A percentile compares a stretch with the other conserved stretches of the same genome.
These are phyloP conservation scores for Ogataea henricii DNA, from an alignment of 805 yeast genomes.

Conservation along the genomic window DNA sequence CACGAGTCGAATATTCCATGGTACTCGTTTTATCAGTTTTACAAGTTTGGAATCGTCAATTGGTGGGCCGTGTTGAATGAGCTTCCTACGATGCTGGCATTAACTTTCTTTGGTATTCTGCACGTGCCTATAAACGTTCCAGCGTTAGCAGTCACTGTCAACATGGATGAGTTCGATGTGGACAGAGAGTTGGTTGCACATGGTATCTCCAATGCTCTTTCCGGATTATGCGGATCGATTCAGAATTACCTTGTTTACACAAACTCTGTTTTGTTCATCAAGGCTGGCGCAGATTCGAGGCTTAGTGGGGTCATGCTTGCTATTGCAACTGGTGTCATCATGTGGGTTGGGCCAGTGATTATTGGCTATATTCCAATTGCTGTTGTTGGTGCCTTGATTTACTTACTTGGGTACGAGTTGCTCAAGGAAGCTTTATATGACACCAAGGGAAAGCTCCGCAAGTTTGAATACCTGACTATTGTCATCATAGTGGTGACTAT, in stretches of 20 bases:
- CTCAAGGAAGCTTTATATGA: slow-evolving; percentile 84
- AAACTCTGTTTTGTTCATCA: slow-evolving; percentile 84
- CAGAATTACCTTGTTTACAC: slow-evolving; percentile 96
- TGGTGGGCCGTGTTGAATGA: slow-evolving; percentile 70
- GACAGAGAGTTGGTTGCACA: slow-evolving; percentile 94
- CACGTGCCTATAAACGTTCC: slow-evolving; percentile 99
- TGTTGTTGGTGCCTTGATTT: slow-evolving; percentile 93
- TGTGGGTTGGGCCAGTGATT: slow-evolving; percentile 89
- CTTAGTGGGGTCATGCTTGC: slow-evolving; percentile 91
- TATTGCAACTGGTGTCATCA: slow-evolving; percentile 71
- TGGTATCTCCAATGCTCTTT: slow-evolving; percentile 83
- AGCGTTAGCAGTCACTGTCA: slow-evolving; percentile 88
- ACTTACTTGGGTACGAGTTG: slow-evolving; percentile 86
- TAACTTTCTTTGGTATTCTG: slow-evolving; percentile 91
- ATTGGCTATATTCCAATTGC: slow-evolving; percentile 93
- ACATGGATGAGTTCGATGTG: slow-evolving; percentile 84
- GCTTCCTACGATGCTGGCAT: slow-evolving; percentile 90
- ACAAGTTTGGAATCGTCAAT: slow-evolving; percentile 69
- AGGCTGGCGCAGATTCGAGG: slow-evolving; percentile 92
- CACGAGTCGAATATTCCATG: slow-evolving; percentile 75
- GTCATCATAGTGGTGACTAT: slow-evolving; percentile 84
- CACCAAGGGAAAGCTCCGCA: slow-evolving; percentile 72
- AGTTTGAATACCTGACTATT: slow-evolving; percentile 82
- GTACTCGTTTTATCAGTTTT: slow-evolving; percentile 80
- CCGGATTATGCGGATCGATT: slow-evolving; percentile 84